A percentile compares a stretch with the other conserved stretches of the same genome.
These are phyloP conservation scores for Lathyrus sativus DNA, from an alignment of 306 rosid genomes.

Conservation along the genomic window DNA sequence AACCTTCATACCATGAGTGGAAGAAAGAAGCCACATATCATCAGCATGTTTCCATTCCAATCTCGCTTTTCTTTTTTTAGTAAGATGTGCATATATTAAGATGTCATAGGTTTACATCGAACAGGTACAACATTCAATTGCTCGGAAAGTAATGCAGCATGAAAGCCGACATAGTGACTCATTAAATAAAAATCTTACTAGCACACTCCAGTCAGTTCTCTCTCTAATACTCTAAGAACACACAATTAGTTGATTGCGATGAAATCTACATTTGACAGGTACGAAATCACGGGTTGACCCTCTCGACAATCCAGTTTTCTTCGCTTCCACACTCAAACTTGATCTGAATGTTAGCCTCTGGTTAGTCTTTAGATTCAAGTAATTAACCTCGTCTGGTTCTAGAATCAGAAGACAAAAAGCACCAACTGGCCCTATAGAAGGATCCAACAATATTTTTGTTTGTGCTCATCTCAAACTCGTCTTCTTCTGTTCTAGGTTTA, in stretches of 20 bases:
- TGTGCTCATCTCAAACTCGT: too few species aligned
- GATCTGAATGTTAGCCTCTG: constrained; percentile 62
- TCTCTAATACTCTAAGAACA: constrained; percentile 7
- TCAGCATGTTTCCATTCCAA: too few species aligned
- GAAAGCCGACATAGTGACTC: constrained; percentile 23
- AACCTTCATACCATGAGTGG: too few species aligned
- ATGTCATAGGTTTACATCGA: constrained; percentile 32
- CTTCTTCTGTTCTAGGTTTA: too few species aligned
- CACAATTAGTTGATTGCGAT: constrained; percentile 21
- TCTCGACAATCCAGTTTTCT: constrained; percentile 72
- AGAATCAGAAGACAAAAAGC: constrained; percentile 72
- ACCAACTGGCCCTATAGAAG: constrained; percentile 70
- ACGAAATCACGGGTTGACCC: constrained; percentile 56
- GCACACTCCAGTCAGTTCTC: constrained; percentile 16
- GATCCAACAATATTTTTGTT: constrained; percentile 51
- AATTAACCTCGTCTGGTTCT: constrained; percentile 91
- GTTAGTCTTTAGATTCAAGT: constrained; percentile 80
- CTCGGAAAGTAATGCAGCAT: background rate
- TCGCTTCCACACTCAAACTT: constrained; percentile 43
- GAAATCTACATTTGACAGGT: constrained; percentile 30
- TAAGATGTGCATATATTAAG: constrained; percentile 25
- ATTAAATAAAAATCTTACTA: constrained; percentile 25
- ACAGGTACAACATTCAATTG: constrained; percentile 14
- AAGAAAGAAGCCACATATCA: too few species aligned
- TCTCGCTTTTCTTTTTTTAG: too few species aligned